Conservation (phyloP, 2,329 filamentous ascomycete species). For the Emericellopsis atlantica region DNA sequence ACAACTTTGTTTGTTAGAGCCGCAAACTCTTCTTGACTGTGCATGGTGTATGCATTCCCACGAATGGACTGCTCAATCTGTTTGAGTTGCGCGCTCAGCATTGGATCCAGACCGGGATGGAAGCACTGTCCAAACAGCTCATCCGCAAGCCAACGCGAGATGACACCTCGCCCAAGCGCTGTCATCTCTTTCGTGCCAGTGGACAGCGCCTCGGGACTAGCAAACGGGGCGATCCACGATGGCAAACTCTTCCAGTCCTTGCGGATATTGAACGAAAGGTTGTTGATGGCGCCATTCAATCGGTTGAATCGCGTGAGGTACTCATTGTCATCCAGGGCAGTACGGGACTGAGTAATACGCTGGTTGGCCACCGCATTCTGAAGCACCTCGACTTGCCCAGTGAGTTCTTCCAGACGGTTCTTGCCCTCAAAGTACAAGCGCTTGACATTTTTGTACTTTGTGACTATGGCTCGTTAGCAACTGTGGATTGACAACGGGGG, state of each 20-base stretch:
- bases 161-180: conserved; percentile 77
- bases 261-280: conserved; percentile 88
- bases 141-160: conserved; percentile 81
- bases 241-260: conserved; percentile 86
- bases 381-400: conserved; percentile 78
- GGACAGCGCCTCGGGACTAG: conserved; percentile 74
- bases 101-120: conserved; percentile 72
- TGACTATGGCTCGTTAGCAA: conserved; percentile 38
- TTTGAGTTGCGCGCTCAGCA: conserved; percentile 69
- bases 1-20: conserved; percentile 78
- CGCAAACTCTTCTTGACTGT: conserved; percentile 77
- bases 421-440: conserved; percentile 95
- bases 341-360: conserved; percentile 85
- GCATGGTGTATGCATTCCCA: conserved; percentile 57
- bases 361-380: conserved; percentile 98
- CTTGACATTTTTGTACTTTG: conserved; percentile 97
- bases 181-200: conserved; percentile 98
- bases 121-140: conserved; percentile 88
- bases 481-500: background rate
- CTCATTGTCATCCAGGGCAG: conserved; percentile 88
- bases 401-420: conserved; percentile 78
- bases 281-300: conserved; percentile 86
- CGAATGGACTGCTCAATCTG: conserved; percentile 80
- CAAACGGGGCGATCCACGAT: conserved; percentile 63
- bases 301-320: conserved; percentile 82